Base-by-base conservation (phyloP, 2,329 filamentous ascomycete species). In the Sporothrix humicola region DNA sequence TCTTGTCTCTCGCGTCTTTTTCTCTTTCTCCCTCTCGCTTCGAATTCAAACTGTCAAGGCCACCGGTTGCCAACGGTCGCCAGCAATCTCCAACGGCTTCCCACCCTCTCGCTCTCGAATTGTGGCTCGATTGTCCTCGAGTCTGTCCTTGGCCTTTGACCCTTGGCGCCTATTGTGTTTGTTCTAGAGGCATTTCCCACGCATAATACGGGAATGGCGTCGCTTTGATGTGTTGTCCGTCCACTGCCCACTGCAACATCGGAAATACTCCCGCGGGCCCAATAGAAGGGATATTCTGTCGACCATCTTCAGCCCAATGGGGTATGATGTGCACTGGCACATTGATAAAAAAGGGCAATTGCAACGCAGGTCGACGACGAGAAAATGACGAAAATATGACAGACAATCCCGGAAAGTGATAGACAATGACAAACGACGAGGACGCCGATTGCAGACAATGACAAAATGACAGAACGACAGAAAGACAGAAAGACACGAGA, bases 151-250 rank as follows among this genome's bases (percentile, higher is more conserved):
- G 59, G 17, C 31, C 31, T 37, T 7, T 37, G 31, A 26, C 31
- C 31, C 31, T 37, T 37, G 31, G 31, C 31, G 31, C 31, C 3
- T 37, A 7, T 37, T 37, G 31, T 37, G 31, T 37, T 37, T 37
- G 31, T 37, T 37, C 31, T 37, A 1, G 4, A 7, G 31, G 7
- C 23, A 6, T 12, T 6, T 31, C 54, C 23, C 54, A 54, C 52
- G 17, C 17, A 58, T 13, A 42, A 20, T 31, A 50, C 63, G 63
- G 63, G 44, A 50, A 31, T 15, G 44, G 63, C 44, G 61, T 26
- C 48, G 63, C 63, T 46, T 66, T 8, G 63, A 68, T 68, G 63
- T 50, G 63, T 68, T 68, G 63, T 50, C 44, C 63, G 44, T 68
- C 44, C 59, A 65, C 12, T 31, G 42, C 44, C 44, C 42, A 31